Base-by-base conservation (phyloP, 345 rosid genomes). In the Arabis alpina region DNA sequence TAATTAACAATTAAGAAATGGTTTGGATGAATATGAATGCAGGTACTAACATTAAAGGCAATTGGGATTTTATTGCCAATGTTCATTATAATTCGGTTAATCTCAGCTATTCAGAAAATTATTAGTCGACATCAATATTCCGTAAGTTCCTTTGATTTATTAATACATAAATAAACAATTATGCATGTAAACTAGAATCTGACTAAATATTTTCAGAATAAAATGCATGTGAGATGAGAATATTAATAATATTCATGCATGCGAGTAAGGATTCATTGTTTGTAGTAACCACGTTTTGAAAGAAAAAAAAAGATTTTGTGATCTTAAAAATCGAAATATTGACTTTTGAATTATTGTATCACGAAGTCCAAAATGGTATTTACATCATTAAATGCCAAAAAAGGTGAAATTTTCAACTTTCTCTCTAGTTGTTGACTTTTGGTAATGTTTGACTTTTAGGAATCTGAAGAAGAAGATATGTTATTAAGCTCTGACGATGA, bases 61-160 rank as follows among this genome's bases (percentile, higher is more conserved):
- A 74, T 82, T 55, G 99, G 99, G 15, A 91, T 91, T 54, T 14
- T 91, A 68, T 69, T 91, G 19, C 99, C 97, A 10, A 84, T 89
- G 96, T 88, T 78, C 61, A 10, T 86, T 57, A 61, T 94, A 74
- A 54, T 86, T 52, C 80, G 81, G 64, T 78, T 80, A 40, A 85
- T 94, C 54, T 44, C 85, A 25, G 84, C 87, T 9, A 57, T 94
- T 72, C 90, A 79, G 5, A 85, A 81, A 49, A 53, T 30, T 54
- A 51, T 68, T 8, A 58, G 74, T 68, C 74, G 74, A 19, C 69
- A 27, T 24, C 78, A 47, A 19, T 54, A 68, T 75, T 52, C 32
- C 51, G 78, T 74, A 74, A 66, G 77, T 50, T 49, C 27, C 8
- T 10, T 1, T 28, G 10, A 6, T 41, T 4, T 8, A 30, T 28